Evolutionary conservation across 2,329 filamentous ascomycete species (phyloP).

Genomic region (Epicoccum sorghinum): DNA sequence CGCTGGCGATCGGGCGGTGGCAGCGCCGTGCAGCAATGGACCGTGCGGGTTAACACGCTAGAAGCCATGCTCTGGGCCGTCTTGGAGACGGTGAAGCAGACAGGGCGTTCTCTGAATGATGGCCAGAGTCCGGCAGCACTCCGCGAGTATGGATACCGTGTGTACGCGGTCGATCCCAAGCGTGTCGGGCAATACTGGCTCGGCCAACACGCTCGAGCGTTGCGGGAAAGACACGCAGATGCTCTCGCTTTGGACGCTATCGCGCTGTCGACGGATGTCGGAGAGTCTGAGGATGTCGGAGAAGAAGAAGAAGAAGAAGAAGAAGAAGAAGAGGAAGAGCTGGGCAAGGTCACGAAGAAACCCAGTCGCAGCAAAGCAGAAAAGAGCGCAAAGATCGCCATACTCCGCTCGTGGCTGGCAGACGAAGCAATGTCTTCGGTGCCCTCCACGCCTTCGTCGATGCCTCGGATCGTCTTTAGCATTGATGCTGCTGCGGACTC

Average conservation of each 20-base stretch:
- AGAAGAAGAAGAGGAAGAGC: too few relatives aligned
- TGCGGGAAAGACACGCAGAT: conserved; percentile 9
- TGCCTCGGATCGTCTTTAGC: conserved; percentile 25
- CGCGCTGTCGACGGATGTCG: not conserved
- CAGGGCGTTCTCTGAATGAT: not conserved
- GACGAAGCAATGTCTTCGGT: conserved; percentile 15
- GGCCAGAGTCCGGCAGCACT: too few relatives aligned
- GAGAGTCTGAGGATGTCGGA: conserved; percentile 13
- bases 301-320: not conserved
- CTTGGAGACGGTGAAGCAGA: conserved; percentile 28
- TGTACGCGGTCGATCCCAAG: conserved; percentile 44
- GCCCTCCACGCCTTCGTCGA: conserved; percentile 1
- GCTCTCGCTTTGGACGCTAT: conserved; percentile 11
- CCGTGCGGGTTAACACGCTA: conserved; percentile 78
- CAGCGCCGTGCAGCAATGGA: conserved; percentile 78
- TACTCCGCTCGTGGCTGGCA: conserved; percentile 55
- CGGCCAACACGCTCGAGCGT: conserved; percentile 17
- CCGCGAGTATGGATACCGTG: conserved; percentile 11
- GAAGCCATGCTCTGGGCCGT: conserved; percentile 81
- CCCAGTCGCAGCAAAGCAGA: conserved; percentile 50
- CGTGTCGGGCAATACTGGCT: conserved; percentile 49
- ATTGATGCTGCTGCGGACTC: conserved; percentile 15
- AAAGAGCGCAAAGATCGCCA: conserved; percentile 68
- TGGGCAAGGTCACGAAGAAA: conserved; percentile 30
- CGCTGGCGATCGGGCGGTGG: conserved; percentile 69